phyloP scores from a whole-genome alignment of 495 filamentous ascomycete species.

The Penicillium canariense region DNA sequence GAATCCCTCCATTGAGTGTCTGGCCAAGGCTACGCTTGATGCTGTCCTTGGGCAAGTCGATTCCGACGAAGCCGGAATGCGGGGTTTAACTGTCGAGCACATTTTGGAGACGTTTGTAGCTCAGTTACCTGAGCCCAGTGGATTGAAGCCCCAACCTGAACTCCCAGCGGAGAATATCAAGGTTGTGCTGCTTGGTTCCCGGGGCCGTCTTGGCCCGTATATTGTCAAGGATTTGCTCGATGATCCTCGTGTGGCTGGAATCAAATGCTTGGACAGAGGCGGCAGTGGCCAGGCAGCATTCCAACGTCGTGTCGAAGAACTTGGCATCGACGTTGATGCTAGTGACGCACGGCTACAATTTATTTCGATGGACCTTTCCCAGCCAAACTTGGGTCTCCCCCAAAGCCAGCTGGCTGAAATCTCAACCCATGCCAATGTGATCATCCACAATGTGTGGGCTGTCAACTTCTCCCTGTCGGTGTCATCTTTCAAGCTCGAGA shows the following conservation, averaged over 20 bases:
- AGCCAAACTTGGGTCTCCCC: slow-evolving; percentile 41
- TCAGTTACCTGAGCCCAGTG: slow-evolving; percentile 10
- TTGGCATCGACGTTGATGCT: slow-evolving; percentile 7
- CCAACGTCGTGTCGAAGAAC: slow-evolving; percentile 8
- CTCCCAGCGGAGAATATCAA: slow-evolving; percentile 5
- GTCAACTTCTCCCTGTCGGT: slow-evolving; percentile 58
- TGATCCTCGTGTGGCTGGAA: slow-evolving; percentile 10
- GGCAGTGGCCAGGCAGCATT: slow-evolving; percentile 4
- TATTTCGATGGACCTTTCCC: slow-evolving; percentile 39
- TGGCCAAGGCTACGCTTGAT: slow-evolving; percentile 13
- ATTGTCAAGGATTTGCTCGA: slow-evolving; percentile 13
- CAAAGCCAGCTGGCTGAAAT: slow-evolving; percentile 33
- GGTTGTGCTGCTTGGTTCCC: slow-evolving; percentile 12
- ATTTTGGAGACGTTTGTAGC: slow-evolving; percentile 5
- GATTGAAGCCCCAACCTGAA: not conserved
- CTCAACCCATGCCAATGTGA: slow-evolving; percentile 37
- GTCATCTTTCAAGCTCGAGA: slow-evolving; percentile 51
- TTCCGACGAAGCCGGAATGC: not conserved
- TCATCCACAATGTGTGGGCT: slow-evolving; percentile 59
- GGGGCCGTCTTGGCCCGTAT: slow-evolving; percentile 15
- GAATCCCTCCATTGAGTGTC: slow-evolving; percentile 17
- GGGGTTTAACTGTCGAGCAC: not conserved
- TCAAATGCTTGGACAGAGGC: slow-evolving; percentile 16
- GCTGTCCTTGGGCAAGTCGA: not conserved
- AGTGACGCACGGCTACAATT: slow-evolving; percentile 11